phyloP scores from a whole-genome alignment of 768 basidiomycete genomes.

The Lenzites betulinus region DNA sequence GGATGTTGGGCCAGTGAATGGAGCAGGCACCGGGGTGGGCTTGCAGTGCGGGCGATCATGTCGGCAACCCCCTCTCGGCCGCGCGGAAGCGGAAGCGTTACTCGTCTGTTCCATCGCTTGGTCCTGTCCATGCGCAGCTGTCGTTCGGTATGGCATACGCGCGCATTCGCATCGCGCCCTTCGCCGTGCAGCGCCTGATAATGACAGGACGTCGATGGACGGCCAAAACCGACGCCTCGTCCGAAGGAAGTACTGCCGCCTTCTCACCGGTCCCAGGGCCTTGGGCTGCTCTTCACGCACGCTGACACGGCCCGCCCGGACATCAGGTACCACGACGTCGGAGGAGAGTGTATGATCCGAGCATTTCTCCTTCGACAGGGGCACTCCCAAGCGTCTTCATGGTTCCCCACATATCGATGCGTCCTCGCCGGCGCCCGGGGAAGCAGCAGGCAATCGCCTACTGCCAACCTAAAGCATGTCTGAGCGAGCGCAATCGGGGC shows the following conservation, averaged over 20 bases:
- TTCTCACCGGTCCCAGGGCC: slow-evolving; percentile 9
- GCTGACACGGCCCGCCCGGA: not conserved
- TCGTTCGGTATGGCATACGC: not conserved
- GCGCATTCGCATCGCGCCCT: not conserved
- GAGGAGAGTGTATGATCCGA: slow-evolving; percentile 12
- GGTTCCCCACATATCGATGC: not conserved
- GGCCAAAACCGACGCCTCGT: not conserved
- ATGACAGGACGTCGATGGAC: slow-evolving; percentile 9
- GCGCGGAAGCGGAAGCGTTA: slow-evolving; percentile 3
- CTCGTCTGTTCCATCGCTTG: slow-evolving; percentile 7
- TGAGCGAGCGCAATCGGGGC: not conserved
- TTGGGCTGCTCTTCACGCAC: not conserved
- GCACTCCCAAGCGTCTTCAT: not conserved
- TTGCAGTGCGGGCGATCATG: slow-evolving; percentile 7
- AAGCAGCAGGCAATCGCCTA: slow-evolving; percentile 2
- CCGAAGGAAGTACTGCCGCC: not conserved
- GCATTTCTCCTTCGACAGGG: slow-evolving; percentile 6
- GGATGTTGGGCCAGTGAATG: not conserved
- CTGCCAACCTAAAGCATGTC: not conserved
- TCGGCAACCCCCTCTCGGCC: not conserved
- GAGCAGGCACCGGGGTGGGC: slow-evolving; percentile 10
- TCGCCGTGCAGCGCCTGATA: slow-evolving; percentile 6
- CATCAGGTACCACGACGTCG: slow-evolving; percentile 9
- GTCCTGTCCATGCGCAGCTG: not conserved
- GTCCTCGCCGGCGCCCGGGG: slow-evolving; percentile 2